Percentiles rank a stretch among this genome's conserved stretches.
Evolutionary conservation across 805 yeast species (phyloP).

Genomic region (Spathaspora girioi): DNA sequence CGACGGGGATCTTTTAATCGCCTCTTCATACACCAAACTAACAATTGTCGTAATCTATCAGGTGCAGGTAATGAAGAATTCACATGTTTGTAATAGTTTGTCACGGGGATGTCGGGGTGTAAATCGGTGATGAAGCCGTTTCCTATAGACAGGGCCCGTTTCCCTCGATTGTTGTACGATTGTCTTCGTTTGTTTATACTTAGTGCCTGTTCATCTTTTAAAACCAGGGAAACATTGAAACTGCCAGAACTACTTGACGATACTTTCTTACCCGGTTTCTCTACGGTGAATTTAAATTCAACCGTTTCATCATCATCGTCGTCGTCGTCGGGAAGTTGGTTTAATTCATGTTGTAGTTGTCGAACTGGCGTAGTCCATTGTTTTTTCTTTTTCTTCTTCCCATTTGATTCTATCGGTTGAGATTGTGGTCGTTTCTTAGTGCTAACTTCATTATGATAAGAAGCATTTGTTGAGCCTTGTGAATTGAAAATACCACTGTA

Average conservation of each 20-base stretch:
- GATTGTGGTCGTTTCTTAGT: neutral
- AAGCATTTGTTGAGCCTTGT: neutral
- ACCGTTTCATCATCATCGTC: neutral
- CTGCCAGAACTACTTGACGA: neutral
- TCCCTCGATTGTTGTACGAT: conserved; percentile 60
- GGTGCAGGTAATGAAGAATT: conserved; percentile 67
- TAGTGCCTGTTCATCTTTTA: neutral
- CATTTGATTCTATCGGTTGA: neutral
- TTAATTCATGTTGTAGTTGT: neutral
- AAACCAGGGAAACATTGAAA: neutral
- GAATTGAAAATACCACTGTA: neutral
- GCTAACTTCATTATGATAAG: too few relatives aligned
- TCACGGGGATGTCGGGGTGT: conserved; percentile 53
- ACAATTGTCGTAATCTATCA: conserved; percentile 63
- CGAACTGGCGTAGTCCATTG: neutral
- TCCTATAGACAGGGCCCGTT: conserved; percentile 69
- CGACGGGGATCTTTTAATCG: conserved; percentile 21
- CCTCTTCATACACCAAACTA: conserved; percentile 65
- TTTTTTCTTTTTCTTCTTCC: neutral
- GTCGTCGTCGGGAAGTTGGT: neutral
- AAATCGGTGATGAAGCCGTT: conserved; percentile 69
- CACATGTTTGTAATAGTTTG: conserved; percentile 58
- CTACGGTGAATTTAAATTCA: neutral
- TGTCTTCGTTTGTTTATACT: conserved; percentile 36
- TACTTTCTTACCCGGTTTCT: neutral